Conservation (phyloP, 2,329 filamentous ascomycete species). For the Fusarium humuli region DNA sequence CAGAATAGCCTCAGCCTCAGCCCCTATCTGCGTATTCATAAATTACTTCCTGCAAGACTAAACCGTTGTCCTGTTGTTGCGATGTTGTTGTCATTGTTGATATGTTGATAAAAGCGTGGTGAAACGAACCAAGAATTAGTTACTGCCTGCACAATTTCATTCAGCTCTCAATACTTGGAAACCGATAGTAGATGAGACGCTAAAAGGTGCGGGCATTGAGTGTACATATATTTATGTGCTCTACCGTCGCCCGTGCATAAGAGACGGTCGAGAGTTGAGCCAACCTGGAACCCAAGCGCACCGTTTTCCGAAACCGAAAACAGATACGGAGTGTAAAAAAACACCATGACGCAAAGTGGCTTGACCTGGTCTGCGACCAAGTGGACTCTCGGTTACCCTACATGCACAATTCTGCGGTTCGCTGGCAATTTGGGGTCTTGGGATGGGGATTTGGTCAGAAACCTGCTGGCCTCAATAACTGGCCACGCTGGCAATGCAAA, state of each 20-base stretch:
- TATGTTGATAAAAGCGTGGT: constrained; percentile 6
- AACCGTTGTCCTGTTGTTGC: constrained; percentile 31
- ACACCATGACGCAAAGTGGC: constrained; percentile 41
- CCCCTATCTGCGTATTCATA: constrained; percentile 15
- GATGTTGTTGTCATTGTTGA: constrained; percentile 15
- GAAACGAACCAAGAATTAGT: constrained; percentile 16
- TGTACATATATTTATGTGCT: constrained; percentile 25
- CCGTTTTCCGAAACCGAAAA: constrained; percentile 35
- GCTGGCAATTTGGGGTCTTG: constrained; percentile 8
- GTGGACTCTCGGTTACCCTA: constrained; percentile 44
- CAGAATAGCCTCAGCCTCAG: constrained; percentile 14
- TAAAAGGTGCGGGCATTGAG: constrained; percentile 19
- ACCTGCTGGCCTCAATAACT: constrained; percentile 40
- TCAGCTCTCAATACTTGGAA: not conserved
- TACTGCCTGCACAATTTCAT: constrained; percentile 9
- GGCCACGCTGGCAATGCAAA: constrained; percentile 44
- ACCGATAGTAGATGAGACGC: constrained; percentile 15
- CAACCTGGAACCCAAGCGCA: constrained; percentile 34
- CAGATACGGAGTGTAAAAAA: constrained; percentile 6
- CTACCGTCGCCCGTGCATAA: constrained; percentile 24
- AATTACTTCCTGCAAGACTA: not conserved
- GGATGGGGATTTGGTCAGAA: constrained; percentile 6
- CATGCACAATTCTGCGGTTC: constrained; percentile 14
- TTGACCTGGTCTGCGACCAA: constrained; percentile 36
- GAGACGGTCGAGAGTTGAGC: constrained; percentile 22